Evolutionary conservation across 371 early-diverging fungal genomes (phyloP).

Genomic region (Apophysomyces ossiformis): DNA sequence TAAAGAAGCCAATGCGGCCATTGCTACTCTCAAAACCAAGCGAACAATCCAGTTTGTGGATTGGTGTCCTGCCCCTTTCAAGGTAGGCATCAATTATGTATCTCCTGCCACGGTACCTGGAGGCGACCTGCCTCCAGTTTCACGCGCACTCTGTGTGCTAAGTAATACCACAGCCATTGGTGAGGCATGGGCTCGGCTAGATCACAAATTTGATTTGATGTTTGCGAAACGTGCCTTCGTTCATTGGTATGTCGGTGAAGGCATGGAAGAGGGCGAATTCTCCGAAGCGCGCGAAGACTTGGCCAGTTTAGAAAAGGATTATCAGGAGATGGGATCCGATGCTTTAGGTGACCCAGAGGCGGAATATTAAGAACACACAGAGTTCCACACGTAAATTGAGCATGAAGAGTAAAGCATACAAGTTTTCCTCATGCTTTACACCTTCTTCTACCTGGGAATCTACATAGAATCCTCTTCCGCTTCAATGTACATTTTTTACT

Average conservation of each 20-base stretch:
- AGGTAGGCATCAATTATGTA: constrained; percentile 93
- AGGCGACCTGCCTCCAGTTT: constrained; percentile 85
- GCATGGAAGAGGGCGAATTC: constrained; percentile 91
- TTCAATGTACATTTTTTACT: too few relatives aligned
- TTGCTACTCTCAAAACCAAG: constrained; percentile 87
- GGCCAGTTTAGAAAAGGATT: constrained; percentile 98
- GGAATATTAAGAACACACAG: constrained; percentile 17
- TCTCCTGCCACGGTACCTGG: constrained; percentile 87
- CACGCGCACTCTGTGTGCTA: constrained; percentile 91
- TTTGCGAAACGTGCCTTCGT: constrained; percentile 97
- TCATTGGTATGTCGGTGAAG: constrained; percentile 98
- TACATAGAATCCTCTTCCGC: too few relatives aligned
- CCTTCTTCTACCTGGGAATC: too few relatives aligned
- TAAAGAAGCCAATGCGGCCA: constrained; percentile 87
- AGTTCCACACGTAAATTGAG: too few relatives aligned
- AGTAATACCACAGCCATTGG: constrained; percentile 96
- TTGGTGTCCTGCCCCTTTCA: constrained; percentile 98
- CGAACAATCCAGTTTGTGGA: constrained; percentile 93
- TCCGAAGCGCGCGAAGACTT: constrained; percentile 86
- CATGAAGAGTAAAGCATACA: too few relatives aligned
- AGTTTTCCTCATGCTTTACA: too few relatives aligned
- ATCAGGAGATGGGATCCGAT: constrained; percentile 94
- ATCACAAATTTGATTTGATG: constrained; percentile 95
- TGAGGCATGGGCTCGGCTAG: constrained; percentile 92
- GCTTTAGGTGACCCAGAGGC: constrained; percentile 74